These are phyloP conservation scores for Urtica urens DNA, from an alignment of 306 rosid genomes.

Conservation along the genomic window DNA sequence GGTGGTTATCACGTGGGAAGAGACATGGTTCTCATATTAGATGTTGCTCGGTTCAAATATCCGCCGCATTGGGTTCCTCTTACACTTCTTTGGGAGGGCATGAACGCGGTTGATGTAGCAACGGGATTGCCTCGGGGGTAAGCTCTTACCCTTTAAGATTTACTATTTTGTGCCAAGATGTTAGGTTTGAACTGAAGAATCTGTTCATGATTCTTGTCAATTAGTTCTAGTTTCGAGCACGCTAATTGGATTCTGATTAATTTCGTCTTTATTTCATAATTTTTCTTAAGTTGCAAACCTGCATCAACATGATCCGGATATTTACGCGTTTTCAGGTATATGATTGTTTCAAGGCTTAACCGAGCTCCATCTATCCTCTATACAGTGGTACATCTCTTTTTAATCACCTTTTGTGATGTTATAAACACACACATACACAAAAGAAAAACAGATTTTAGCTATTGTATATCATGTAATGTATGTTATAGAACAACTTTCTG, in stretches of 20 bases:
- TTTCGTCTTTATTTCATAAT: too few relatives aligned
- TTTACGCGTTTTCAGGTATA: constrained; percentile 53
- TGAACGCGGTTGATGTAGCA: constrained; percentile 55
- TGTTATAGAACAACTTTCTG: too few relatives aligned
- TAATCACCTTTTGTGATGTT: too few relatives aligned
- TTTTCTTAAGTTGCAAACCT: too few relatives aligned
- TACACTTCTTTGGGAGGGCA: constrained; percentile 68
- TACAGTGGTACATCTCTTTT: constrained; percentile 62
- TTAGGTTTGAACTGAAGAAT: neutral
- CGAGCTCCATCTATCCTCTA: constrained; percentile 69
- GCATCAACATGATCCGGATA: neutral
- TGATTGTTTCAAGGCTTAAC: constrained; percentile 64
- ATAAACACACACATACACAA: too few relatives aligned
- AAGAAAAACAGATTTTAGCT: too few relatives aligned
- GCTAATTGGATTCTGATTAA: too few relatives aligned
- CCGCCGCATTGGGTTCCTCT: constrained; percentile 98
- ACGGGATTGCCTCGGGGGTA: constrained; percentile 80
- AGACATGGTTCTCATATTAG: constrained; percentile 86
- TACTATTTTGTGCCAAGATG: neutral
- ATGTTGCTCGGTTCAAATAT: constrained; percentile 89
- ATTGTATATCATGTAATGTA: too few relatives aligned
- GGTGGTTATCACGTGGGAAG: constrained; percentile 79
- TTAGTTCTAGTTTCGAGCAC: too few relatives aligned
- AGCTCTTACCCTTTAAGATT: constrained; percentile 3
- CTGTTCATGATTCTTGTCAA: too few relatives aligned